Evolutionary conservation across 75 land plant species (phyloP).

Genomic region (Adiantum capillusveneris): DNA sequence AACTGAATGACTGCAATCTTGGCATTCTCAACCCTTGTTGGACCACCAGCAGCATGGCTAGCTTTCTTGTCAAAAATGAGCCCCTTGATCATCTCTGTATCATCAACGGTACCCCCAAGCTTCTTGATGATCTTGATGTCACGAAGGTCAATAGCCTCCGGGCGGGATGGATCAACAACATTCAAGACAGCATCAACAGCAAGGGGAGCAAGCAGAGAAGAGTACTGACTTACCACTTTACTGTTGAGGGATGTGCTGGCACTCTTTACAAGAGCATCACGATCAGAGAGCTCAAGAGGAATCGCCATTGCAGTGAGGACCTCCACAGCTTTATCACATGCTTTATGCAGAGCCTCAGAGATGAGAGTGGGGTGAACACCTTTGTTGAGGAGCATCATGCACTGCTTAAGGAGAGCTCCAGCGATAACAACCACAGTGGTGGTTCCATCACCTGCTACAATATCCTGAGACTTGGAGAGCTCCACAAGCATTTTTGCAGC

Average conservation of each 20-base stretch:
- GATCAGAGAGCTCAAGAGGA: conserved; percentile 78
- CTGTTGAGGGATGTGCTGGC: conserved; percentile 86
- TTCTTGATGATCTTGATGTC: conserved; percentile 84
- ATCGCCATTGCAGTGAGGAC: conserved; percentile 78
- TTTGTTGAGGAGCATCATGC: conserved; percentile 37
- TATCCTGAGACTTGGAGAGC: conserved; percentile 88
- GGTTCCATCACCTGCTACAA: conserved; percentile 92
- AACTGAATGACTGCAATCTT: conserved; percentile 93
- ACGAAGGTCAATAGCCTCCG: conserved; percentile 65
- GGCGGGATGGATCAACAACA: conserved; percentile 74
- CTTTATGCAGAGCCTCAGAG: conserved; percentile 74
- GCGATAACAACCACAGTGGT: conserved; percentile 96
- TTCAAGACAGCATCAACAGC: conserved; percentile 83
- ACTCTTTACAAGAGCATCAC: conserved; percentile 65
- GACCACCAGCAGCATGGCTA: conserved; percentile 85
- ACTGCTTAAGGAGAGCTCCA: conserved; percentile 74
- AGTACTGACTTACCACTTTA: conserved; percentile 92
- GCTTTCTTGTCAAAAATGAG: conserved; percentile 90
- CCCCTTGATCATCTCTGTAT: conserved; percentile 79
- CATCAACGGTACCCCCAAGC: conserved; percentile 95
- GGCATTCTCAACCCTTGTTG: conserved; percentile 82
- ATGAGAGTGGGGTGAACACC: conserved; percentile 85
- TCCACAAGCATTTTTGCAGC: conserved; percentile 98
- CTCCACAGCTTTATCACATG: conserved; percentile 66
- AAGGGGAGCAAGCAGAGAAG: conserved; percentile 82